These are phyloP conservation scores for Pelargonium australe DNA, from an alignment of 441 rosid species.

Conservation along the genomic window DNA sequence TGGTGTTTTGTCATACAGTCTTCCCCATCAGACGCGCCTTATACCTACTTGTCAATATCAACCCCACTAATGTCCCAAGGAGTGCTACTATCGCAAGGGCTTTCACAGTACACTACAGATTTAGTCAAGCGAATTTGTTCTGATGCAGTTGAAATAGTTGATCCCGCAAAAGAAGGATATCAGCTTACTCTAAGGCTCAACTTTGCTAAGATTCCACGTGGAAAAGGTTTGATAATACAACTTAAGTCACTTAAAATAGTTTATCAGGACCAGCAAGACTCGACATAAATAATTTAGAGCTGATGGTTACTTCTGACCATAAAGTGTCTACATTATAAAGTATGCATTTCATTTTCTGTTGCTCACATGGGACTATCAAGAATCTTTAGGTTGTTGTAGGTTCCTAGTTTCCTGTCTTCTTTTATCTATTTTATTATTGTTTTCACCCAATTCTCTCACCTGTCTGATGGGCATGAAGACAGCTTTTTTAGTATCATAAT, in stretches of 20 bases:
- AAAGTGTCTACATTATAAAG: neutral
- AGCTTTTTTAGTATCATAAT: neutral
- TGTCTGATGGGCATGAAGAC: neutral
- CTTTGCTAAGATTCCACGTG: constrained; percentile 47
- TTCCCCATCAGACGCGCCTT: constrained; percentile 45
- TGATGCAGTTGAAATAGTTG: constrained; percentile 58
- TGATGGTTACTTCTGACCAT: neutral
- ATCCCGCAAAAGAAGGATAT: constrained; percentile 71
- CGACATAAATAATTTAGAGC: neutral
- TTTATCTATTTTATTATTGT: neutral
- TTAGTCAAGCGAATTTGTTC: constrained; percentile 43
- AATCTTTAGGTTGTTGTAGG: neutral
- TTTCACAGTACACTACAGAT: constrained; percentile 39
- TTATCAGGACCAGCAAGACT: neutral
- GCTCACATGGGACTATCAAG: neutral
- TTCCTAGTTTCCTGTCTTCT: neutral
- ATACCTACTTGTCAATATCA: constrained; percentile 53
- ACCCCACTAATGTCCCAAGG: constrained; percentile 57
- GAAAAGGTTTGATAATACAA: constrained; percentile 47
- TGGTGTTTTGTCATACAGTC: constrained; percentile 34
- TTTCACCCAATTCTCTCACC: neutral
- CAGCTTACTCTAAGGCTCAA: constrained; percentile 62
- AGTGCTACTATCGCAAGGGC: constrained; percentile 29
- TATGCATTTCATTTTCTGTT: neutral
- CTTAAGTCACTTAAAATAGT: neutral